Base-by-base conservation (phyloP, 2,329 filamentous ascomycete genomes). In the Venturia asperata region DNA sequence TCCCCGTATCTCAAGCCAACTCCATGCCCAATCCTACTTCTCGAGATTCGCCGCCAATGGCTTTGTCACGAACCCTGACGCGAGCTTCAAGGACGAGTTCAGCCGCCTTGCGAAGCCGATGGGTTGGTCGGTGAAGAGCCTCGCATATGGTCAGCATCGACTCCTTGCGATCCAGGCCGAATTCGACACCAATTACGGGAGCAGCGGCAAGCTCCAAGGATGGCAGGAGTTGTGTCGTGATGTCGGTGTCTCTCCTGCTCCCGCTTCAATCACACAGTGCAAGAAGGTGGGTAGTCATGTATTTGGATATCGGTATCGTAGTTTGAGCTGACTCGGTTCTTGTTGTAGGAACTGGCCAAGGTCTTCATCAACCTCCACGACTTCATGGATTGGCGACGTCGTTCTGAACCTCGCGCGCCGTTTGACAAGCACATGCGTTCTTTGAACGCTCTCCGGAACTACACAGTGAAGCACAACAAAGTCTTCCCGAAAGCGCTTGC, bases 191-290 rank as follows among this genome's bases (percentile, higher is more conserved):
- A 67, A 69, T 61, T 73, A 70, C 39, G 70, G 68, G 1, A 66
- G 61, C 1, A 60, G 66, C 13, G 52, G 64, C 27, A 69, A 67
- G 39, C 66, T 74, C 13, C 67, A 68, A 13, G 66, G 65, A 2
- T 73, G 70, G 69, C 71, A 72, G 61, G 65, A 70, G 17, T 64
- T 74, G 3, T 74, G 73, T 61, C 45, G 62, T 3, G 70, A 73
- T 21, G 66, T 72, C 24, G 69, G 68, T 30, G 66, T 74, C 15
- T 63, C 67, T 7, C 62, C 68, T 3, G 66, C 68, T 1, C 70
- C 69, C 0, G 43, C 24, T 0, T 70, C 71, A 0, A 68, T 74
- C 52, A 72, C 66, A 1, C 63, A 72, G 61, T 74, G 71, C 62
- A 71, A 68, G 65, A 72, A 71, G 69, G 71, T 71, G 66, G 27